Base-by-base conservation (phyloP, 2,329 filamentous ascomycete species). In the Bipolaris oryzae region DNA sequence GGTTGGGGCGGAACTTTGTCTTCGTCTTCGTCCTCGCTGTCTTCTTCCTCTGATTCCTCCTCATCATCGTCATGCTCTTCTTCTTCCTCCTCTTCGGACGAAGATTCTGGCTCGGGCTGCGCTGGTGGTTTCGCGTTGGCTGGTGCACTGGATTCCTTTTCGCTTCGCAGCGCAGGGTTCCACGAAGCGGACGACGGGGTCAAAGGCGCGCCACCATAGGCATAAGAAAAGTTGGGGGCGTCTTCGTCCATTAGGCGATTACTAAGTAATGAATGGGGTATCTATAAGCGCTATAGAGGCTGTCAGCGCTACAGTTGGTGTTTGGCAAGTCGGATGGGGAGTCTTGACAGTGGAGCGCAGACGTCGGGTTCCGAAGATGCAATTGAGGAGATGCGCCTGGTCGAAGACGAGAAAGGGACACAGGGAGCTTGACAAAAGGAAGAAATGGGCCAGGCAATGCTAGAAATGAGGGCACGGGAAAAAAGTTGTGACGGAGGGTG, bases 161-260 rank as follows among this genome's bases (percentile, higher is more conserved):
- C 78, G 35, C 80, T 78, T 67, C 81, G 76, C 58, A 83, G 71
- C 18, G 84, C 83, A 42, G 84, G 83, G 76, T 86, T 82, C 84
- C 84, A 86, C 18, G 80, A 79, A 51, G 78, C 50, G 13, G 62
- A 52, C 18, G 64, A 41, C 3, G 63, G 54, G 28, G 64, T 50
- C 16, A 67, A 53, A 48, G 66, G 58, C 16, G 61, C 58, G 55
- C 66, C 68, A 39, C 63, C 64, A 62, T 70, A 76, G 46, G 77
- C 77, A 67, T 75, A 75, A 46, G 75, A 74, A 63, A 76, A 78
- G 65, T 78, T 74, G 54, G 77, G 76, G 20, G 64, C 74, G 60
- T 69, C 69, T 28, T 75, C 72, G 39, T 71, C 72, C 73, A 76
- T 76, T 64, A 64, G 62, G 65, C 46, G 58, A 72, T 71, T 63